Conservation (phyloP, 2,329 filamentous ascomycete species). For the Ophiostoma sp. region DNA sequence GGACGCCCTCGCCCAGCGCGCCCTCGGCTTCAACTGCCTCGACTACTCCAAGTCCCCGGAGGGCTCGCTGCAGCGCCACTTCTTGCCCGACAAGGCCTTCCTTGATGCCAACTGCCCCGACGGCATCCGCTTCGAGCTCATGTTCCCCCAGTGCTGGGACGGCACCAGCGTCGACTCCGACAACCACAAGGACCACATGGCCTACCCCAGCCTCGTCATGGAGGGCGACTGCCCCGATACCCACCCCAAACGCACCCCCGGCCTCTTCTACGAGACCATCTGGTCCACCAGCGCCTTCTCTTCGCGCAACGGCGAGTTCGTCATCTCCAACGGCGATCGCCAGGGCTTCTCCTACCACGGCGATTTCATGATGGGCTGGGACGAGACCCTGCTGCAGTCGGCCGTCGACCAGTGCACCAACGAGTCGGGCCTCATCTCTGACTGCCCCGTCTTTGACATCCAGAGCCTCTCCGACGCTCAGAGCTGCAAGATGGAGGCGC, state of each 20-base stretch:
- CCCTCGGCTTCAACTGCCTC: constrained; percentile 90
- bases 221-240: constrained; percentile 67
- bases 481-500: constrained; percentile 59
- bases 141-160: constrained; percentile 89
- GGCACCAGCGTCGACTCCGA: constrained; percentile 54
- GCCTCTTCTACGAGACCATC: constrained; percentile 81
- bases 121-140: constrained; percentile 74
- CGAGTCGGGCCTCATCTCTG: constrained; percentile 59
- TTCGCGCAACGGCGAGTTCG: constrained; percentile 60
- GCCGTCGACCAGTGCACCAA: constrained; percentile 74
- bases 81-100: constrained; percentile 70
- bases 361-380: constrained; percentile 78
- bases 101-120: constrained; percentile 77
- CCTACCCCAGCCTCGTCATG: constrained; percentile 72
- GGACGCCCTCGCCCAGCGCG: constrained; percentile 66
- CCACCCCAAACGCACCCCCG: constrained; percentile 62
- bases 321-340: constrained; percentile 71
- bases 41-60: constrained; percentile 67
- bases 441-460: constrained; percentile 71
- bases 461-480: constrained; percentile 50
- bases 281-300: constrained; percentile 66
- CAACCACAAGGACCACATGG: constrained; percentile 62
- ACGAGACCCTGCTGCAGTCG: constrained; percentile 59
- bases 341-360: constrained; percentile 71
- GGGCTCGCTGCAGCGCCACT: constrained; percentile 72